These are phyloP conservation scores for Excoecaria cochinchinensis DNA, from an alignment of 345 rosid genomes.

Conservation along the genomic window DNA sequence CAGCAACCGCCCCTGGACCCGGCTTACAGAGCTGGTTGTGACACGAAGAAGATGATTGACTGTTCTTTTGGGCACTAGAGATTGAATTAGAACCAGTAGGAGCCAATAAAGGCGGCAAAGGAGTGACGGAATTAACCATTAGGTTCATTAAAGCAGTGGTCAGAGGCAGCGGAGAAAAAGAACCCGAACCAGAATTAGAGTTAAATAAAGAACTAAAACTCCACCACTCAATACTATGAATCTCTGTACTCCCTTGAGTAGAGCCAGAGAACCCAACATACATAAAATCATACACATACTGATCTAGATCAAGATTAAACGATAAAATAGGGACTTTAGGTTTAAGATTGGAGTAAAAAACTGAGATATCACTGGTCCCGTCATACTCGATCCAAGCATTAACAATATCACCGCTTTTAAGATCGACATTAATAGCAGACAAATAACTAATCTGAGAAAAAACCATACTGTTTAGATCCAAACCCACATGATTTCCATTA, in stretches of 20 bases:
- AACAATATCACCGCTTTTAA: conserved; percentile 83
- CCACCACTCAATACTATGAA: conserved; percentile 95
- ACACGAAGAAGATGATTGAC: neutral
- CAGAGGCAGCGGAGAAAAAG: conserved; percentile 63
- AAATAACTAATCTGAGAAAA: conserved; percentile 67
- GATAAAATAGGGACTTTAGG: conserved; percentile 69
- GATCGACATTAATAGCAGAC: conserved; percentile 62
- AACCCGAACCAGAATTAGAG: conserved; percentile 34
- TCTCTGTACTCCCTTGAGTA: conserved; percentile 96
- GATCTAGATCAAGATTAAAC: conserved; percentile 61
- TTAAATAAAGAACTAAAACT: conserved; percentile 75
- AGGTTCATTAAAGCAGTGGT: conserved; percentile 56
- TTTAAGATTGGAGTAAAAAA: conserved; percentile 84
- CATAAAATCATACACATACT: conserved; percentile 80
- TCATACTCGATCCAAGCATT: conserved; percentile 90
- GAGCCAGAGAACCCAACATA: conserved; percentile 98
- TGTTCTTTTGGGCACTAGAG: conserved; percentile 28
- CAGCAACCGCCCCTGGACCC: too few species aligned
- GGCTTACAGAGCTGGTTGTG: too few species aligned
- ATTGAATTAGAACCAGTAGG: conserved; percentile 39
- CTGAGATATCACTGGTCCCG: conserved; percentile 47
- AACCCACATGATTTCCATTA: conserved; percentile 93
- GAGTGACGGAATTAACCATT: conserved; percentile 55
- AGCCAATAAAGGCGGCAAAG: conserved; percentile 64
- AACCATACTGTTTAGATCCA: conserved; percentile 82